Evolutionary conservation across 1,284 basidiomycete species (phyloP).

Genomic region (Crucibulum cyathiforme): DNA sequence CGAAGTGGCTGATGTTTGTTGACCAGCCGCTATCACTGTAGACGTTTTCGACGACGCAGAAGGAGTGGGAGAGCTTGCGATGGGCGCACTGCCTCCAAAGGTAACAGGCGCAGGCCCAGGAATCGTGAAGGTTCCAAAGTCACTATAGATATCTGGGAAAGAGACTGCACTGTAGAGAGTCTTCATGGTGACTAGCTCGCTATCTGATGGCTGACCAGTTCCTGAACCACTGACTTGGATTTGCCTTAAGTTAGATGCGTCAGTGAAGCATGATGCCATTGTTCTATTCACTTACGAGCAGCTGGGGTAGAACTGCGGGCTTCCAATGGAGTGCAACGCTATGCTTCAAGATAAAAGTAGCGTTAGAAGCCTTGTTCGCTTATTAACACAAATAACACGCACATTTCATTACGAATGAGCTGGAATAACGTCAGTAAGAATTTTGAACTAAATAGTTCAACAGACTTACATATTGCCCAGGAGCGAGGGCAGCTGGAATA

Average conservation of each 20-base stretch:
- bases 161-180: slow-evolving; percentile 35
- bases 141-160: slow-evolving; percentile 42
- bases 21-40: slow-evolving; percentile 5
- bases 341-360: slow-evolving; percentile 25
- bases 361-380: too few species aligned
- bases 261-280: slow-evolving; percentile 5
- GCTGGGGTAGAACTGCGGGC: slow-evolving; percentile 45
- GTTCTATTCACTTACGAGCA: slow-evolving; percentile 40
- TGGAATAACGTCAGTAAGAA: slow-evolving; percentile 10
- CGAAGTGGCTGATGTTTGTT: slow-evolving; percentile 5
- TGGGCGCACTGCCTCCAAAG: slow-evolving; percentile 26
- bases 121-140: slow-evolving; percentile 40
- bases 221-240: slow-evolving; percentile 43
- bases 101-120: slow-evolving; percentile 41
- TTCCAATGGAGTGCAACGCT: slow-evolving; percentile 40
- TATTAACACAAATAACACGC: slow-evolving; percentile 7
- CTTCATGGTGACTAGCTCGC: slow-evolving; percentile 41
- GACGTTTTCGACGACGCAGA: slow-evolving; percentile 11
- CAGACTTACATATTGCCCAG: slow-evolving; percentile 46
- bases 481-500: slow-evolving; percentile 37
- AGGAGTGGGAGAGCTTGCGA: slow-evolving; percentile 15
- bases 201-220: slow-evolving; percentile 33
- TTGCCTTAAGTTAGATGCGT: slow-evolving; percentile 29
- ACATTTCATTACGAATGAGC: slow-evolving; percentile 48
- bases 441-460: neutral